A percentile compares a stretch with the other conserved stretches of the same genome.
phyloP scores from a whole-genome alignment of 768 basidiomycete species.

The Mycena rebaudengoi region DNA sequence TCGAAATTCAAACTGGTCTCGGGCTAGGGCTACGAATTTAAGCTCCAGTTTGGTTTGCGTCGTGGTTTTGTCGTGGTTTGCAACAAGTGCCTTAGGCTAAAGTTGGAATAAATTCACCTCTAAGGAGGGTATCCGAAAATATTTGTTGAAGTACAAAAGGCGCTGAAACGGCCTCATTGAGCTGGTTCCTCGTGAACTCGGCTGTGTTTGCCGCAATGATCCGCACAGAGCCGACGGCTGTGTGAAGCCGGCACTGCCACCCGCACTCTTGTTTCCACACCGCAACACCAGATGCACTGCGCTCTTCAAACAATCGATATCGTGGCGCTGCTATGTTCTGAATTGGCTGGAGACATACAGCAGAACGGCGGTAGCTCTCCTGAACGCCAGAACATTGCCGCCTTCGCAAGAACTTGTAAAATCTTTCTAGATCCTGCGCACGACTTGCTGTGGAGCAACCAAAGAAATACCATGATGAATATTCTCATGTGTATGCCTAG shows the following conservation, averaged over 20 bases:
- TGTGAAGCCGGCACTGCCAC: not conserved
- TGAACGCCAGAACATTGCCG: not conserved
- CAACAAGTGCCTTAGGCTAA: too few relatives aligned
- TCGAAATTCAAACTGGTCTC: too few relatives aligned
- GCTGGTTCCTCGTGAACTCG: too few relatives aligned
- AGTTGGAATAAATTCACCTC: too few relatives aligned
- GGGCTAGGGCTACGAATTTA: too few relatives aligned
- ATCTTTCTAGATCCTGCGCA: slow-evolving; percentile 5
- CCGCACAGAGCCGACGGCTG: too few relatives aligned
- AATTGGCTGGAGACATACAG: not conserved
- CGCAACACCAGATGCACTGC: not conserved
- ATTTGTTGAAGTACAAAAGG: too few relatives aligned
- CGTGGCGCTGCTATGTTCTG: slow-evolving; percentile 1
- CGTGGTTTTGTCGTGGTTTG: too few relatives aligned
- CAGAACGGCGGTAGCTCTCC: not conserved
- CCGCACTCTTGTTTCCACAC: not conserved
- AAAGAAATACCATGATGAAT: slow-evolving; percentile 9
- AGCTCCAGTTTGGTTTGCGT: too few relatives aligned
- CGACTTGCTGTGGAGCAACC: slow-evolving; percentile 7
- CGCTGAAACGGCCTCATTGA: too few relatives aligned
- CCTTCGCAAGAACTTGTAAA: slow-evolving; percentile 5
- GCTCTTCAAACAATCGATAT: not conserved
- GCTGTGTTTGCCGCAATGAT: too few relatives aligned
- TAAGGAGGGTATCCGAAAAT: too few relatives aligned
- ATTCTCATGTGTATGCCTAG: slow-evolving; percentile 9